A percentile compares a stretch with the other conserved stretches of the same genome.
phyloP scores from a whole-genome alignment of 495 filamentous ascomycete genomes.

The Penicillium samsonianum region DNA sequence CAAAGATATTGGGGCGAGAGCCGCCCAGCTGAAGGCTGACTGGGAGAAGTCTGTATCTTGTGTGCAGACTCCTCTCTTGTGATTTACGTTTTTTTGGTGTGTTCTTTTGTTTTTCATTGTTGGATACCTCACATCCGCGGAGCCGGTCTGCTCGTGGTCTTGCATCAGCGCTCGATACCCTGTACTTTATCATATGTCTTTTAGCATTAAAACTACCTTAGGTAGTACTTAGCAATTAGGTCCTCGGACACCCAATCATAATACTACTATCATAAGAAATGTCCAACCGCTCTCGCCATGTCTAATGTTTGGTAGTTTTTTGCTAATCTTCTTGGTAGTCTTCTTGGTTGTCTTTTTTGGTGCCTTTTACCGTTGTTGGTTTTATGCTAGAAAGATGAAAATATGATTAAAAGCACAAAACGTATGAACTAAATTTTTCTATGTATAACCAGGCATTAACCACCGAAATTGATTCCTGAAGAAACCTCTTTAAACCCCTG shows the following conservation, averaged over 20 bases:
- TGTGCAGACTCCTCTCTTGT: constrained; percentile 13
- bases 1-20: constrained; percentile 42
- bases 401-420: too few relatives aligned
- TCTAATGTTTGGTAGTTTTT: too few relatives aligned
- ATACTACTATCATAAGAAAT: constrained; percentile 2
- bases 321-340: too few relatives aligned
- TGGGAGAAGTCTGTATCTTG: constrained; percentile 30
- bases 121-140: constrained; percentile 31
- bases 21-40: constrained; percentile 37
- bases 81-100: constrained; percentile 18
- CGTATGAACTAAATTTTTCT: background rate
- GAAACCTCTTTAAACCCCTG: background rate
- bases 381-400: too few relatives aligned
- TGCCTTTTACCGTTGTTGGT: too few relatives aligned
- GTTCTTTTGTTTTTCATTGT: constrained; percentile 20
- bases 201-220: constrained; percentile 10
- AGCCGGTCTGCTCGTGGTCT: constrained; percentile 32
- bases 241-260: constrained; percentile 21
- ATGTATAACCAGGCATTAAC: background rate
- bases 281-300: too few relatives aligned
- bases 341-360: too few relatives aligned
- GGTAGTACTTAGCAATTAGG: constrained; percentile 20
- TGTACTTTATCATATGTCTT: constrained; percentile 24
- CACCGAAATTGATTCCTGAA: background rate
- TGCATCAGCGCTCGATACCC: constrained; percentile 42